Conservation (phyloP, 305 asterid species). For the Petunia hybrid region DNA sequence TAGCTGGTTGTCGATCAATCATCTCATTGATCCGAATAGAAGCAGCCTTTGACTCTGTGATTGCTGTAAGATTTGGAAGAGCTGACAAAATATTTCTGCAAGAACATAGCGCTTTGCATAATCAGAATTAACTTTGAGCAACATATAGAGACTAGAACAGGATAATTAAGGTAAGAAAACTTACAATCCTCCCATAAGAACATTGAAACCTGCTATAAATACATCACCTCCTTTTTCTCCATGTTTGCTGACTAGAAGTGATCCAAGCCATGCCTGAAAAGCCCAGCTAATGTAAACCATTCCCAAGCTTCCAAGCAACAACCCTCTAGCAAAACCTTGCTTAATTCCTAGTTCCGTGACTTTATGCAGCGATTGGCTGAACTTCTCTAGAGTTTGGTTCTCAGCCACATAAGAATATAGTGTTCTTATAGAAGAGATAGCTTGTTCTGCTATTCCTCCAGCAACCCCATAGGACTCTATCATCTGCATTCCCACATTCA, state of each 20-base stretch:
- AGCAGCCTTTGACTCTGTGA: constrained; percentile 82
- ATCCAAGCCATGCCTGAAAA: constrained; percentile 85
- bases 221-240: constrained; percentile 79
- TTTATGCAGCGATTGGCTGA: constrained; percentile 66
- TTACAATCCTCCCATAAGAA: constrained; percentile 92
- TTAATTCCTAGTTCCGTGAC: constrained; percentile 79
- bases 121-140: constrained; percentile 1
- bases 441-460: constrained; percentile 84
- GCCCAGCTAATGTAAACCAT: constrained; percentile 83
- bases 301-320: constrained; percentile 88
- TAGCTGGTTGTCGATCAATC: constrained; percentile 68
- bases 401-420: constrained; percentile 79
- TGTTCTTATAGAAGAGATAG: constrained; percentile 75
- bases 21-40: constrained; percentile 72
- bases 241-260: constrained; percentile 68
- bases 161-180: constrained; percentile 33
- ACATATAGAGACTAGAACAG: neutral
- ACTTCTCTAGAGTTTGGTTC: constrained; percentile 59
- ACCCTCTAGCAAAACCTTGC: constrained; percentile 83
- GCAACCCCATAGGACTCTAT: constrained; percentile 70
- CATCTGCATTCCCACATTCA: constrained; percentile 67
- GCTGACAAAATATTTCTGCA: constrained; percentile 78
- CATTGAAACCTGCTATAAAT: constrained; percentile 86
- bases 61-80: constrained; percentile 83
- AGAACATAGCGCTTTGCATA: neutral